A percentile compares a stretch with the other conserved stretches of the same genome.
Conservation (phyloP, 2,329 filamentous ascomycete species). For the Botryotinia globosa region DNA sequence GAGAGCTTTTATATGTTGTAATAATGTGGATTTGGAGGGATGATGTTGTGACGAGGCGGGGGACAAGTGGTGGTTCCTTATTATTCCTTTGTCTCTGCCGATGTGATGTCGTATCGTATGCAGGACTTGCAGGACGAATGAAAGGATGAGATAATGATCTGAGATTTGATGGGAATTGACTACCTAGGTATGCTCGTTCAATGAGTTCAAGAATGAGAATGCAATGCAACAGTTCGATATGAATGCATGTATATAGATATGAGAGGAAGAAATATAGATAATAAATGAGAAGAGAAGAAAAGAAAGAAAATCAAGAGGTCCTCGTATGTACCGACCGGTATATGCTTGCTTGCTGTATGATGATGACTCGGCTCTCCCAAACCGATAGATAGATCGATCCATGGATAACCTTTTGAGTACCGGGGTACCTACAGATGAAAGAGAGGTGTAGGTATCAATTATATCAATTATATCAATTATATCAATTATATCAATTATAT, state of each 20-base stretch:
- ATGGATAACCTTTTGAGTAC: too few relatives aligned
- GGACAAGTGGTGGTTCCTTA: conserved; percentile 2
- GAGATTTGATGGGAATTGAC: background rate
- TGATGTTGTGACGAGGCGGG: conserved; percentile 12
- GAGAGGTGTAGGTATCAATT: background rate
- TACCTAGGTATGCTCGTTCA: background rate
- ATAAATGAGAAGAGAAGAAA: background rate
- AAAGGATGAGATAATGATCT: background rate
- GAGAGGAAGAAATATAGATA: background rate
- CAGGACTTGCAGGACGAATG: background rate
- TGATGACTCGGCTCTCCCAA: background rate
- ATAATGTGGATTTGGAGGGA: background rate
- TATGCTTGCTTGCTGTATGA: background rate
- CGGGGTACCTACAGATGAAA: background rate
- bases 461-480: background rate
- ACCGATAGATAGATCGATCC: too few relatives aligned
- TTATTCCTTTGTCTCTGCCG: conserved; percentile 12
- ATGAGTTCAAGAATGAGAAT: background rate
- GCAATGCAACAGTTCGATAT: background rate
- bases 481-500: background rate
- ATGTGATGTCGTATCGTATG: conserved; percentile 18
- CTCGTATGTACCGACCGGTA: background rate
- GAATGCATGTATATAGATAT: background rate
- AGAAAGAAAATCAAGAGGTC: background rate
- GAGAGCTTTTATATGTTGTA: conserved; percentile 7